Base-by-base conservation (phyloP, 2,329 filamentous ascomycete species). In the Aureobasidium sp. region DNA sequence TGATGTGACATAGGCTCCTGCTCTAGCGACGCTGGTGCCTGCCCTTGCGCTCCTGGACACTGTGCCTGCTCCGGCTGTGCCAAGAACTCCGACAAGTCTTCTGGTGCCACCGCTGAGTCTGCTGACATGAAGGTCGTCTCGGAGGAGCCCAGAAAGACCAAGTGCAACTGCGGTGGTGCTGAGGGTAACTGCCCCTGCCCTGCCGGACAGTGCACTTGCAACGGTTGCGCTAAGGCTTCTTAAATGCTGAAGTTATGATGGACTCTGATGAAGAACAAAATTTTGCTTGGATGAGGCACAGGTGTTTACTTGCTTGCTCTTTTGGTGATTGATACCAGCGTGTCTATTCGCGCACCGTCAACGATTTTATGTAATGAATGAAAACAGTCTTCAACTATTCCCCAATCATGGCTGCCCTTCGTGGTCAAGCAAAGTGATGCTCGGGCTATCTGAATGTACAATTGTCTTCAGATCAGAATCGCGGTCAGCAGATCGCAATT, bases 101-200 rank as follows among this genome's bases (percentile, higher is more conserved):
- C 67, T 11, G 63, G 57, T 30, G 54, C 39, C 16, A 67, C 67
- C 25, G 64, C 69, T 21, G 70, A 73, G 67, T 62, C 69, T 59
- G 71, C 71, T 8, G 66, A 72, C 61, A 69, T 78, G 75, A 72
- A 70, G 69, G 72, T 70, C 82, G 85, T 64, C 81, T 83, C 77
- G 79, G 74, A 67, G 67, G 79, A 69, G 5, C 44, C 44, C 29
- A 75, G 73, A 59, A 70, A 77, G 61, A 79, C 77, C 47, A 75
- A 76, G 70, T 81, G 79, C 75, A 79, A 80, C 72, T 82, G 79
- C 67, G 75, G 73, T 66, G 73, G 75, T 50, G 69, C 69, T 62
- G 71, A 75, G 59, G 74, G 71, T 59, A 74, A 75, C 62, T 82
- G 79, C 69, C 73, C 76, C 6, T 81, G 79, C 68, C 71, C 73